Base-by-base conservation (phyloP, 345 rosid genomes). In the Boechera retrofracta region DNA sequence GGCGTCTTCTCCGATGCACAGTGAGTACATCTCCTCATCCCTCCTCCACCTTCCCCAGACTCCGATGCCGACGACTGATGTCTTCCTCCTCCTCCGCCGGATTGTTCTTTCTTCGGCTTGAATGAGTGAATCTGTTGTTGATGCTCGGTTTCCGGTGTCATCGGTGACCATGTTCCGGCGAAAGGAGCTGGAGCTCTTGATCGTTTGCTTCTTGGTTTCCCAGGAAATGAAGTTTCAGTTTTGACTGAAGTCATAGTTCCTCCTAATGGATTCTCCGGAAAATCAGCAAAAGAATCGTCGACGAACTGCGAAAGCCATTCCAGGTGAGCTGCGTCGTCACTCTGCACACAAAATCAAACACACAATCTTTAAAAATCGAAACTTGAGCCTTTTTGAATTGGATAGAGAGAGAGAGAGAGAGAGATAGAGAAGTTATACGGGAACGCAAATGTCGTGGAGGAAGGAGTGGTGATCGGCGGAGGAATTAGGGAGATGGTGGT, bases 1-100 rank as follows among this genome's bases (percentile, higher is more conserved):
- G 97, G 97, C 7, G 97, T 91, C 79, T 85, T 91, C 85, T 89
- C 93, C 24, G 97, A 87, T 4, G 93, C 86, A 79, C 97, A 91
- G 78, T 91, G 97, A 10, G 85, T 85, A 79, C 96, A 90, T 71
- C 87, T 79, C 67, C 96, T 70, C 55, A 72, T 60, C 6, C 77
- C 85, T 68, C 73, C 73, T 42, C 64, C 81, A 21, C 24, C 24
- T 51, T 63, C 79, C 52, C 60, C 35, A 62, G 71, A 8, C 79
- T 69, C 66, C 74, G 24, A 11, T 53, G 75, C 52, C 66, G 68
- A 15, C 4, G 77, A 26, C 7, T 53, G 36, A 15, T 67, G 51
- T 75, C 89, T 49, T 74, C 84, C 77, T 80, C 67, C 77, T 13
- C 67, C 77, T 5, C 53, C 63, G 15, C 32, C 0, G 32, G 75